Evolutionary conservation across 192 early-diverging fungal genomes (phyloP).

Genomic region (Gaertneriomyces semiglobifer): DNA sequence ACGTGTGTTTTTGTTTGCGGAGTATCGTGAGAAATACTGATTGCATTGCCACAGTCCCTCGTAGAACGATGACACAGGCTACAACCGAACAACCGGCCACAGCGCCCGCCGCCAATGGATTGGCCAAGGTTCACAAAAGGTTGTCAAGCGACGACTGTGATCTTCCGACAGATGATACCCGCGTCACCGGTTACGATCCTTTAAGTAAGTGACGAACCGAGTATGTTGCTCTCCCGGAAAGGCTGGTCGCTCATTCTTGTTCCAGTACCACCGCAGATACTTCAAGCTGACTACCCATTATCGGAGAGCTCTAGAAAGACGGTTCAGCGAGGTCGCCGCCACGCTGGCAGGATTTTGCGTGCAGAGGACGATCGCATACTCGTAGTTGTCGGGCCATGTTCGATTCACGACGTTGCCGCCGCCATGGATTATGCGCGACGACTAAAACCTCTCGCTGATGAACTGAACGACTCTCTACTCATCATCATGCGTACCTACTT

Average conservation of each 20-base stretch:
- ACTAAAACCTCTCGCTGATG: conserved; percentile 35
- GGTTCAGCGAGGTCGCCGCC: conserved; percentile 18
- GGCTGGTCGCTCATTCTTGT: not conserved
- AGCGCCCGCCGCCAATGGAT: no score
- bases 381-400: conserved; percentile 96
- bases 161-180: conserved; percentile 70
- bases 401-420: conserved; percentile 86
- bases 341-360: conserved; percentile 63
- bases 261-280: conserved; percentile 76
- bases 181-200: conserved; percentile 84
- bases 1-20: no score
- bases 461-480: conserved; percentile 51
- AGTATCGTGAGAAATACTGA: no score
- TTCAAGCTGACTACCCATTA: conserved; percentile 79
- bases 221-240: conserved; percentile 1
- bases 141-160: not conserved
- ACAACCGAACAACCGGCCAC: no score
- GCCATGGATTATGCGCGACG: conserved; percentile 71
- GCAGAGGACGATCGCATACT: conserved; percentile 83
- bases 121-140: no score
- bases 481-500: conserved; percentile 97
- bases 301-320: conserved; percentile 13
- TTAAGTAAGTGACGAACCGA: conserved; percentile 51
- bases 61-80: no score
- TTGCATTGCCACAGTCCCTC: no score